Conservation (phyloP, 1,284 basidiomycete genomes). For the Cutaneotrichosporon mucoides region DNA sequence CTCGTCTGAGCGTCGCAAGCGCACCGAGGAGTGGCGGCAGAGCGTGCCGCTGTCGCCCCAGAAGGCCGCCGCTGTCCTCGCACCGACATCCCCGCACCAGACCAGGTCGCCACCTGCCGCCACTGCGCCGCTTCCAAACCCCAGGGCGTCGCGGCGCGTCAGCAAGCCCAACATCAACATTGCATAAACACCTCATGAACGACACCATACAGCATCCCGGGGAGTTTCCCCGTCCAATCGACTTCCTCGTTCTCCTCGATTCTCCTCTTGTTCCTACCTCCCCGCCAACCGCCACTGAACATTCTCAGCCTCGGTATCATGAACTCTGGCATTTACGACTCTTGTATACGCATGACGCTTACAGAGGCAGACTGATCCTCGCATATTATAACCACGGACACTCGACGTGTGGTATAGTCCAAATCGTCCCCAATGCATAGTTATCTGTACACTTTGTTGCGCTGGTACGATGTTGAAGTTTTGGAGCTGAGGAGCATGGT, state of each 20-base stretch:
- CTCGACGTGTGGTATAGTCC: too few species aligned
- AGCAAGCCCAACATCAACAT: constrained; percentile 5
- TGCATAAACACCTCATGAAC: background rate
- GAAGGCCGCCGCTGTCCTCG: background rate
- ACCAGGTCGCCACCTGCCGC: background rate
- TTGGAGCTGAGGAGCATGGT: too few species aligned
- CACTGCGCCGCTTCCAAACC: background rate
- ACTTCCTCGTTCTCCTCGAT: too few species aligned
- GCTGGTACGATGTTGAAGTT: too few species aligned
- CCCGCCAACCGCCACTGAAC: too few species aligned
- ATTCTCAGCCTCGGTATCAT: too few species aligned
- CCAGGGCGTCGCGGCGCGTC: background rate
- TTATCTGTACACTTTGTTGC: background rate
- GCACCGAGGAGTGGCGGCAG: constrained; percentile 19
- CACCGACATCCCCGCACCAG: background rate
- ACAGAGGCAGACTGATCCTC: too few species aligned
- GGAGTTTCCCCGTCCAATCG: too few species aligned
- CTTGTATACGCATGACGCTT: too few species aligned
- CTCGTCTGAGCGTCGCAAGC: constrained; percentile 3
- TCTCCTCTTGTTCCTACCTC: too few species aligned
- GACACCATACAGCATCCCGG: background rate
- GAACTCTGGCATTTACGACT: too few species aligned
- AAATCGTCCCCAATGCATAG: background rate
- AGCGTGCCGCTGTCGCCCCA: constrained; percentile 6
- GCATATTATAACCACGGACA: background rate